These are phyloP conservation scores for Diophrys appendiculata DNA, from an alignment of 73 alveolate species.

Conservation along the genomic window DNA sequence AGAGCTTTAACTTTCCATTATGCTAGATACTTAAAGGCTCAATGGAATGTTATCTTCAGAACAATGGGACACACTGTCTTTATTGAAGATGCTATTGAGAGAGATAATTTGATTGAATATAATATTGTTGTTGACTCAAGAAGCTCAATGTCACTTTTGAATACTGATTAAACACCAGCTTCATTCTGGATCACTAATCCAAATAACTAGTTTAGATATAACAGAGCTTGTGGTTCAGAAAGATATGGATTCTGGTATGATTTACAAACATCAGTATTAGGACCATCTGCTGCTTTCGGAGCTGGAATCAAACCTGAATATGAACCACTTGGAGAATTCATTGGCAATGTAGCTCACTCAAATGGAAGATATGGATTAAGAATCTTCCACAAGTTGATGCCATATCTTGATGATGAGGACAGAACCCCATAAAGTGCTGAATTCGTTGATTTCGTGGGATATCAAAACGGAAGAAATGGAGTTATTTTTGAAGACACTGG, in stretches of 20 bases:
- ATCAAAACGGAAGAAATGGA: conserved; percentile 51
- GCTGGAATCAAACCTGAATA: conserved; percentile 69
- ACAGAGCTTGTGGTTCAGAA: conserved; percentile 86
- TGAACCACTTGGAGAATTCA: conserved; percentile 66
- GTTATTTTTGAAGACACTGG: conserved; percentile 62
- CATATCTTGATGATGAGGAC: conserved; percentile 38
- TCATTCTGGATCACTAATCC: conserved; percentile 88
- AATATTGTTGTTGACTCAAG: conserved; percentile 61
- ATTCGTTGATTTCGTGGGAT: conserved; percentile 47
- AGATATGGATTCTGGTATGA: conserved; percentile 91
- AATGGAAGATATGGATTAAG: conserved; percentile 85
- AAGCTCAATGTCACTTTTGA: conserved; percentile 62
- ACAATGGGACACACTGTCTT: conserved; percentile 85
- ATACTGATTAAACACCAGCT: conserved; percentile 85
- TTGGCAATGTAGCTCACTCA: conserved; percentile 83
- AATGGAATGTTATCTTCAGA: conserved; percentile 70
- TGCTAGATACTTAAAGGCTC: conserved; percentile 63
- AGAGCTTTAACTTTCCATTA: conserved; percentile 82
- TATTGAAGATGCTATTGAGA: conserved; percentile 85
- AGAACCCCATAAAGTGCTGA: conserved; percentile 46
- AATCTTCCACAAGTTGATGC: conserved; percentile 60
- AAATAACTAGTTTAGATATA: conserved; percentile 62
- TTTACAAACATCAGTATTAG: conserved; percentile 61
- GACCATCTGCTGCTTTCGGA: conserved; percentile 70
- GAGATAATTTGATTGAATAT: conserved; percentile 63